Conservation (phyloP, 2,329 filamentous ascomycete species). For the Colletotrichum spaethianum region DNA sequence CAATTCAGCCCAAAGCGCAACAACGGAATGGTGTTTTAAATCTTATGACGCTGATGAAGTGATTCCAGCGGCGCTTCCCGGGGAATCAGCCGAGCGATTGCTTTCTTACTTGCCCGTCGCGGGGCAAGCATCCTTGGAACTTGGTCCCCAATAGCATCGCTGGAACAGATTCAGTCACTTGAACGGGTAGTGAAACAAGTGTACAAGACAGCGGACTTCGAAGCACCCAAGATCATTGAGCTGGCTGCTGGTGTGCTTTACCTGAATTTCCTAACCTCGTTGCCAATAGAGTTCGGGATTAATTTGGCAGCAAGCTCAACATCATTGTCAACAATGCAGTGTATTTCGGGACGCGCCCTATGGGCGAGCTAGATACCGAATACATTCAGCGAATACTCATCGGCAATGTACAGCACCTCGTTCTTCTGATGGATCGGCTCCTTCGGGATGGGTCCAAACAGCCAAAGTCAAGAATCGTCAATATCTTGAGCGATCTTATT, state of each 20-base stretch:
- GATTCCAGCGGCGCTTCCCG: slow-evolving; percentile 70
- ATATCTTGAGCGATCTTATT: slow-evolving; percentile 46
- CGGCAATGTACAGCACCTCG: slow-evolving; percentile 53
- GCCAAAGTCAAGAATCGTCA: slow-evolving; percentile 52
- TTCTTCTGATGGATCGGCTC: slow-evolving; percentile 53
- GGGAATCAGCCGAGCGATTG: slow-evolving; percentile 49
- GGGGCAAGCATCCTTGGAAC: slow-evolving; percentile 52
- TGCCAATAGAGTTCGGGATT: slow-evolving; percentile 44
- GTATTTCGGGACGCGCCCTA: slow-evolving; percentile 45
- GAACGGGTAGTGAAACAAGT: background rate
- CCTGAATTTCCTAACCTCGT: slow-evolving; percentile 47
- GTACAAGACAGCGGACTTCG: slow-evolving; percentile 10
- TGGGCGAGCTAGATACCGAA: slow-evolving; percentile 47
- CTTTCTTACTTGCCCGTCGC: slow-evolving; percentile 47
- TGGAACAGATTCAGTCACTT: background rate
- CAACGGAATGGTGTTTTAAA: too few species aligned
- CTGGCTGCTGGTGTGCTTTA: slow-evolving; percentile 50
- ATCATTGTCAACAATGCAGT: slow-evolving; percentile 53
- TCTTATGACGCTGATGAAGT: too few species aligned
- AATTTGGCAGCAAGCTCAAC: slow-evolving; percentile 48
- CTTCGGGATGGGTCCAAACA: slow-evolving; percentile 50
- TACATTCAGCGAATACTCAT: slow-evolving; percentile 51
- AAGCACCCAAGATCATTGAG: slow-evolving; percentile 46
- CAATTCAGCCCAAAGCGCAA: too few species aligned
- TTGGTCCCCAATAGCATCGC: slow-evolving; percentile 39